Base-by-base conservation (phyloP, 495 filamentous ascomycete genomes). In the Trichoderma gamsii region DNA sequence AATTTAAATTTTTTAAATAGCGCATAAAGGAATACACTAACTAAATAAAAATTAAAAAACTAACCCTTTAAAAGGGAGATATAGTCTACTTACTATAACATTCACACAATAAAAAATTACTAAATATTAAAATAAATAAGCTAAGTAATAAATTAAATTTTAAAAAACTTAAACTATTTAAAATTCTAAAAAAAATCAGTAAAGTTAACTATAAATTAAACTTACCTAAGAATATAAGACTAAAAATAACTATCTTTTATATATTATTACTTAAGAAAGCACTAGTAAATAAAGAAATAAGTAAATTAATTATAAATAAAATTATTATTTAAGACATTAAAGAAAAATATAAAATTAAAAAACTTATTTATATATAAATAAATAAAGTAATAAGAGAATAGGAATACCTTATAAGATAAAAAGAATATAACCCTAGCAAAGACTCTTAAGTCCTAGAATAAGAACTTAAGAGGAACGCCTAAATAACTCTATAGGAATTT, bases 101-200 rank as follows among this genome's bases (percentile, higher is more conserved):
- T 79, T 59, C 76, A 76, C 25, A 72, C 78, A 16, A 49, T 72
- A 65, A 69, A 64, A 41, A 38, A 9, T 38, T 38, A 5, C 68
- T 67, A 65, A 77, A 77, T 65, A 73, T 79, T 51, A 76, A 74
- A 70, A 76, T 67, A 4, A 76, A 75, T 67, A 41, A 71, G 73
- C 64, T 59, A 70, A 79, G 68, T 35, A 65, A 73, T 23, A 78
- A 79, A 70, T 66, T 79, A 27, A 64, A 78, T 32, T 68, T 75
- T 67, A 73, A 72, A 59, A 68, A 73, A 63, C 13, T 78, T 67
- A 67, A 71, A 72, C 69, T 43, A 71, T 70, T 76, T 63, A 69
- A 74, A 67, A 63, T 71, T 49, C 44, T 67, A 52, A 4, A 41
- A 52, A 63, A 51, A 29, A 67, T 67, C 25, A 64, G 32, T 16